These are phyloP conservation scores for Colletotrichum echinochloae DNA, from an alignment of 2,329 filamentous ascomycete species.

Conservation along the genomic window DNA sequence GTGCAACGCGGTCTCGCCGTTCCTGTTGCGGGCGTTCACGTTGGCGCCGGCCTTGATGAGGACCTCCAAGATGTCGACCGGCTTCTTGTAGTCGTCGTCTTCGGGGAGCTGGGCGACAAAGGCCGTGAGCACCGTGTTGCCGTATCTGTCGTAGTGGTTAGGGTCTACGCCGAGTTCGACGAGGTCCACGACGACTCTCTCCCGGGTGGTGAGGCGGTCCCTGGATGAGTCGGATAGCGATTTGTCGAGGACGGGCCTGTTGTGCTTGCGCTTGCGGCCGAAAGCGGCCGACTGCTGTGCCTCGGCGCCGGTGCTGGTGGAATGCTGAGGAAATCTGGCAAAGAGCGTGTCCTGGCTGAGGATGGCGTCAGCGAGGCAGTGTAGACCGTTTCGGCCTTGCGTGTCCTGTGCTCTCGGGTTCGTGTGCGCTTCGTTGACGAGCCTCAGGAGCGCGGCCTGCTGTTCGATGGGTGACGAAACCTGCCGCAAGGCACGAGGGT, in stretches of 20 bases:
- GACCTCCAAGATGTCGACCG: constrained; percentile 57
- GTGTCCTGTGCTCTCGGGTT: constrained; percentile 54
- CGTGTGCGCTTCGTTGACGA: constrained; percentile 51
- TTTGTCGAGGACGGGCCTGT: constrained; percentile 48
- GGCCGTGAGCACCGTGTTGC: constrained; percentile 67
- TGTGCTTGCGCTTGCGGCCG: constrained; percentile 54
- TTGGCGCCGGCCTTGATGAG: constrained; percentile 58
- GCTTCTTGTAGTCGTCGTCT: constrained; percentile 62
- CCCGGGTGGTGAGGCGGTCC: constrained; percentile 47
- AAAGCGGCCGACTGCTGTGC: constrained; percentile 21
- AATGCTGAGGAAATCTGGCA: constrained; percentile 49
- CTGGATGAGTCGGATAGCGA: constrained; percentile 51
- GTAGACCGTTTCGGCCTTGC: constrained; percentile 66
- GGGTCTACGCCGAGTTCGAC: constrained; percentile 57
- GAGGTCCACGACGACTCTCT: constrained; percentile 46
- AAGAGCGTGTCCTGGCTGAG: constrained; percentile 55
- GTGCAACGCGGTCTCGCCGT: constrained; percentile 67
- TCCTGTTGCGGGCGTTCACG: constrained; percentile 63
- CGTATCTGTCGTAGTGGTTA: constrained; percentile 64
- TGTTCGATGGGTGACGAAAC: constrained; percentile 37
- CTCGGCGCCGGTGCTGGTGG: constrained; percentile 45
- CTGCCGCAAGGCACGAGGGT: constrained; percentile 7
- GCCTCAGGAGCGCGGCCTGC: constrained; percentile 52
- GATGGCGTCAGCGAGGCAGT: constrained; percentile 68
- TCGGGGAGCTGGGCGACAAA: constrained; percentile 64